These are phyloP conservation scores for Musa schizocarpa DNA, from an alignment of 176 grass and related monocot genomes.

Conservation along the genomic window DNA sequence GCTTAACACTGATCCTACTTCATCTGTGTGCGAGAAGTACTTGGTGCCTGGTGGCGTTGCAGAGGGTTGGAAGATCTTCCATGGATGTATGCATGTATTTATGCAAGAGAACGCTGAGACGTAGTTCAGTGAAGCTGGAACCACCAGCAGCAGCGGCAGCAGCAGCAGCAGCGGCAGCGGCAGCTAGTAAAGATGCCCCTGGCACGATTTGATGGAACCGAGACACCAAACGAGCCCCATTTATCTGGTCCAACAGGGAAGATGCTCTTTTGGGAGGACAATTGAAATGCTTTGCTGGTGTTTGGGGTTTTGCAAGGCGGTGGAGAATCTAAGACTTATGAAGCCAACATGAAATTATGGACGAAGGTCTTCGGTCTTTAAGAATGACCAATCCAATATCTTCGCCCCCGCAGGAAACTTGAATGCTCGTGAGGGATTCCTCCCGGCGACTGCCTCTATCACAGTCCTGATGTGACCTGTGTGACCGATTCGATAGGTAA, in stretches of 20 bases:
- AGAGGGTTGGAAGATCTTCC: conserved; percentile 4
- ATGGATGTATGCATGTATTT: background rate
- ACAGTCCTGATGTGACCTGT: too few species aligned
- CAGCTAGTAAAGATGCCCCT: background rate
- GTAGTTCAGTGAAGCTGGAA: background rate
- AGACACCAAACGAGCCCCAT: background rate
- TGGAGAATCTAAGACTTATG: too few species aligned
- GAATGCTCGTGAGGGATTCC: too few species aligned
- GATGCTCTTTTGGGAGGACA: too few species aligned
- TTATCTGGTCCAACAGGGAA: background rate
- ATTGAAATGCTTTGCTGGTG: background rate
- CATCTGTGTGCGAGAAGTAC: background rate
- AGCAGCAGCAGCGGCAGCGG: background rate
- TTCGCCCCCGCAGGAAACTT: too few species aligned
- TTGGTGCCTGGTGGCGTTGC: background rate
- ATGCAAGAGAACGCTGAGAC: background rate
- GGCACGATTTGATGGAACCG: background rate
- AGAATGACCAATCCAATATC: too few species aligned
- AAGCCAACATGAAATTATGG: too few species aligned
- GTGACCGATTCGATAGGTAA: too few species aligned
- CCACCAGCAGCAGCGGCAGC: background rate
- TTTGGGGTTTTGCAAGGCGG: background rate
- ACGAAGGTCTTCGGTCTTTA: too few species aligned
- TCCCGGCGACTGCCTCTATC: too few species aligned
- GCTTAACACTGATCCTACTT: background rate